Conservation (phyloP, 2,329 filamentous ascomycete genomes). For the Penicillium capsulatum region DNA sequence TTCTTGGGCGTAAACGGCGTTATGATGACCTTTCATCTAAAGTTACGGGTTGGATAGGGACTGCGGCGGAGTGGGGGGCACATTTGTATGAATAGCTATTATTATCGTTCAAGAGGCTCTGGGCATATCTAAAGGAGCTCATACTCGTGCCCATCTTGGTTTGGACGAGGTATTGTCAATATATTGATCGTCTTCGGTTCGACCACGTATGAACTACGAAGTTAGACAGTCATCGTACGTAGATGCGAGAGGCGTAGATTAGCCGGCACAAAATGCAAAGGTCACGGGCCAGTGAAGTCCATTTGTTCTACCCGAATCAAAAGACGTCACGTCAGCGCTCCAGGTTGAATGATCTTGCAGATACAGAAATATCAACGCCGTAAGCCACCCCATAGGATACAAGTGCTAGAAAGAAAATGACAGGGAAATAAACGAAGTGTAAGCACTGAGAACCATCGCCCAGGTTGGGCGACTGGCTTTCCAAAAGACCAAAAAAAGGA, state of each 20-base stretch:
- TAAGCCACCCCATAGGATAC: slow-evolving; percentile 28
- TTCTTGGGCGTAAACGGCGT: slow-evolving; percentile 6
- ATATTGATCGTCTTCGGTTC: neutral
- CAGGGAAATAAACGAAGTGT: slow-evolving; percentile 4
- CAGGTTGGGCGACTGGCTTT: too few species aligned
- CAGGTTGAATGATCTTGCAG: slow-evolving; percentile 18
- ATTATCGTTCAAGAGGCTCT: too few species aligned
- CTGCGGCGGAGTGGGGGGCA: slow-evolving; percentile 3
- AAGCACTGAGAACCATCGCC: neutral
- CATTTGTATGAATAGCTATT: slow-evolving; percentile 20
- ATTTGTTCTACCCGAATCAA: slow-evolving; percentile 14
- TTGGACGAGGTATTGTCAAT: neutral
- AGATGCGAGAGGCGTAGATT: too few species aligned
- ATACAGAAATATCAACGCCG: slow-evolving; percentile 22
- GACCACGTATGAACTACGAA: too few species aligned
- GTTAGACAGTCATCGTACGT: too few species aligned
- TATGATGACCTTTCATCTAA: neutral
- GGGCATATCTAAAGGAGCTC: too few species aligned
- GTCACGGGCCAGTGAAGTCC: too few species aligned
- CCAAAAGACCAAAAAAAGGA: too few species aligned
- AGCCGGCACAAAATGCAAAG: too few species aligned
- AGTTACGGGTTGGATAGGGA: slow-evolving; percentile 4
- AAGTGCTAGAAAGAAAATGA: slow-evolving; percentile 20
- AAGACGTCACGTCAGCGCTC: slow-evolving; percentile 12
- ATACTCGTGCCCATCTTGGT: neutral